Evolutionary conservation across 2,329 filamentous ascomycete species (phyloP), one percentile per base, ranked within the genome.

Genomic region (Ascochyta rabiei): DNA sequence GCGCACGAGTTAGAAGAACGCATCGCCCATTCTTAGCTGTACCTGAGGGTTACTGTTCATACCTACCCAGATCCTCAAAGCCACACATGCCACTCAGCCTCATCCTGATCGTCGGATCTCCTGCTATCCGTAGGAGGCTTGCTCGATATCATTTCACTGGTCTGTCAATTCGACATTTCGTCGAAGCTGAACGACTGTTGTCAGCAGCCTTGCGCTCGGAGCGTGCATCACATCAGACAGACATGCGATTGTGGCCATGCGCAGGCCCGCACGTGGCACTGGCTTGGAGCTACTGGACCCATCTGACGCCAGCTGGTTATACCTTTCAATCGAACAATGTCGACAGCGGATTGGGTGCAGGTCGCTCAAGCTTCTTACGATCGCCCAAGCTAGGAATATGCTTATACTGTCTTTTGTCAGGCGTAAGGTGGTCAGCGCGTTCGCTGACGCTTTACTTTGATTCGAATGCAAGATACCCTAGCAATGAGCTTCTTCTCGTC

Each of bases 381-480:
- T 55, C 40, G 45, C 35, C 28, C 45, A 37, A 40, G 35, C 52
- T 55, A 49, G 34, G 23, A 31, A 45, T 54, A 54, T 44, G 44
- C 33, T 49, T 45, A 46, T 49, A n/a, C 15, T 44, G 28, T 30
- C 45, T 44, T 26, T 26, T 4, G 9, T 44, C 26, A 31, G 21
- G 34, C 16, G 16, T 30, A 30, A 21, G 8, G 4, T 40, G 24
- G 18, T 48, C 38, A 34, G 23, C 30, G 33, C 13, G 24, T 16
- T 1, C 13, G 4, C 40, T 34, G 9, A 23, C 19, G 12, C n/a
- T 39, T 46, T 41, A 10, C 15, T 19, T 26, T 3, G 38, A 8
- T 15, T 16, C 2, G 23, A 15, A 23, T 23, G 21, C 4, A 6
- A 6, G 6, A 26, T 26, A 6, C 3, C 26, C n/a, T 19, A 21